A percentile compares a stretch with the other conserved stretches of the same genome.
phyloP scores from a whole-genome alignment of 108 stramenopile genomes.

The Nitzschia sp. region DNA sequence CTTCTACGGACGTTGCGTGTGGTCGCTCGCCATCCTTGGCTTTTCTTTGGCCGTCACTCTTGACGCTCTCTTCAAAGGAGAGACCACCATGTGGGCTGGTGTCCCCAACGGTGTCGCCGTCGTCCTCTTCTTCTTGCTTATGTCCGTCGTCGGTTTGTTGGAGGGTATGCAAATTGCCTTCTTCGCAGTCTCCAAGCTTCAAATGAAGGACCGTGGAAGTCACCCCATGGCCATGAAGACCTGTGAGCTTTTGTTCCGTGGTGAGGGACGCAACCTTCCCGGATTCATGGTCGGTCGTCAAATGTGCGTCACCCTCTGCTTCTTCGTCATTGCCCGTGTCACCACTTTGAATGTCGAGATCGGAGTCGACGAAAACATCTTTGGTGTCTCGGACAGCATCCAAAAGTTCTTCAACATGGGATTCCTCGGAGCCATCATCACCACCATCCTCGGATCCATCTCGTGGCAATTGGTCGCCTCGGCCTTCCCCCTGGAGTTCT shows the following conservation, averaged over 20 bases:
- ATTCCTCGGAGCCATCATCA: conserved; percentile 80
- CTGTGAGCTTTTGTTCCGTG: conserved; percentile 62
- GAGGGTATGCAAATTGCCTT: conserved; percentile 92
- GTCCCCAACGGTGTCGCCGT: conserved; percentile 51
- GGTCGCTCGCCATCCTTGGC: conserved; percentile 60
- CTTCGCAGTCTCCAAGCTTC: conserved; percentile 77
- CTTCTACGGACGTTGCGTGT: conserved; percentile 70
- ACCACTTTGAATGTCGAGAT: conserved; percentile 51
- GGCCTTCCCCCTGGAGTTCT: conserved; percentile 60
- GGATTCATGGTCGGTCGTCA: conserved; percentile 87
- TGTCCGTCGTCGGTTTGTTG: conserved; percentile 73
- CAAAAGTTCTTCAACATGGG: conserved; percentile 82
- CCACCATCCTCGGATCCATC: conserved; percentile 79
- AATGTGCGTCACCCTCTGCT: conserved; percentile 59
- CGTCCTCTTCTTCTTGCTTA: conserved; percentile 70
- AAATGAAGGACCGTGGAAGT: conserved; percentile 41
- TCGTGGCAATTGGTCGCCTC: conserved; percentile 76
- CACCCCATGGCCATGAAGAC: conserved; percentile 54
- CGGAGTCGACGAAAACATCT: conserved; percentile 61
- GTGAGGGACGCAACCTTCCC: conserved; percentile 68
- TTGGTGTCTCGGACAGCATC: conserved; percentile 58
- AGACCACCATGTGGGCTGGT: conserved; percentile 55
- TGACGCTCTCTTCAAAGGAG: conserved; percentile 62
- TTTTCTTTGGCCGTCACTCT: conserved; percentile 71
- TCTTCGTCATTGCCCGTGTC: conserved; percentile 77